These are phyloP conservation scores for Potentilla sterilis DNA, from an alignment of 306 rosid species.

Conservation along the genomic window DNA sequence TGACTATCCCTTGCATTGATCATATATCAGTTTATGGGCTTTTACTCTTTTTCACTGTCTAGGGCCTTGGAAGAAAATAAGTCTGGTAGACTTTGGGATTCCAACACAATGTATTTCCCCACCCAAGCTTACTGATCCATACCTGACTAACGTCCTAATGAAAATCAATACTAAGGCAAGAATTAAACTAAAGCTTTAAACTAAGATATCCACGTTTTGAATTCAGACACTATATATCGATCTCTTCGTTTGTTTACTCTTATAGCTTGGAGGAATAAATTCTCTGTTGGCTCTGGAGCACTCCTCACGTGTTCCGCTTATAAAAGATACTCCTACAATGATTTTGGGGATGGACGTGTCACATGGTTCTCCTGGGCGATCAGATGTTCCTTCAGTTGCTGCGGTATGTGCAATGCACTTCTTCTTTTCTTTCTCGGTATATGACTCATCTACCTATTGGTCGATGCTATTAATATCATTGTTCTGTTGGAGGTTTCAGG, in stretches of 20 bases:
- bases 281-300: conserved; percentile 75
- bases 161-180: conserved; percentile 91
- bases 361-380: conserved; percentile 66
- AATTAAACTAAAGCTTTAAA: background rate
- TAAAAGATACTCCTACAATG: conserved; percentile 73
- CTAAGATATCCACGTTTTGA: background rate
- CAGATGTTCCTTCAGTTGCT: conserved; percentile 78
- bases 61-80: conserved; percentile 93
- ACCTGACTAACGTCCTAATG: conserved; percentile 80
- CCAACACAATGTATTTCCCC: conserved; percentile 82
- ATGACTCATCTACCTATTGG: no score
- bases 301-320: conserved; percentile 57
- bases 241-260: conserved; percentile 13
- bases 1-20: conserved; percentile 14
- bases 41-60: conserved; percentile 19
- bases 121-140: conserved; percentile 71
- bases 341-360: conserved; percentile 97
- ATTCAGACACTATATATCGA: conserved; percentile 8
- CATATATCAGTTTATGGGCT: conserved; percentile 21
- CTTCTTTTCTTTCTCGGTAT: no score
- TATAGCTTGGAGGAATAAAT: conserved; percentile 88
- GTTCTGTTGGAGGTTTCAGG: conserved; percentile 34
- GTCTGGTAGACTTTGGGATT: conserved; percentile 70
- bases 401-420: conserved; percentile 41
- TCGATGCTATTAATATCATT: no score